These are phyloP conservation scores for Emergomyces africanus DNA, from an alignment of 2,329 filamentous ascomycete genomes.

Conservation along the genomic window DNA sequence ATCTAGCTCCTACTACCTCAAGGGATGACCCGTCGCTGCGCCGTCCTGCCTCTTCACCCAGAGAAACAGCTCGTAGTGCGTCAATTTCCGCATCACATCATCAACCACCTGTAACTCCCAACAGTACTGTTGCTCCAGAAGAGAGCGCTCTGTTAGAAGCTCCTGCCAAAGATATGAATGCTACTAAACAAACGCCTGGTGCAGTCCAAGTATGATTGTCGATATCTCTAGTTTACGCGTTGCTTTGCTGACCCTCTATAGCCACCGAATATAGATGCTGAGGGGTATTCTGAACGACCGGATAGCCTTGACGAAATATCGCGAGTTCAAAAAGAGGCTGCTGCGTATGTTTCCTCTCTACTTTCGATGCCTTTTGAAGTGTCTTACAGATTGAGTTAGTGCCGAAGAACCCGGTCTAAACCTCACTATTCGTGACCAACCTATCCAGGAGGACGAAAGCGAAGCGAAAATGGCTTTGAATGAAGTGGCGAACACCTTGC, in stretches of 20 bases:
- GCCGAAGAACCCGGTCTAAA: constrained; percentile 33
- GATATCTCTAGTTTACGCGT: neutral
- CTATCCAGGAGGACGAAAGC: constrained; percentile 37
- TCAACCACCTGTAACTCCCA: neutral
- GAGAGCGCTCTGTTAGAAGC: neutral
- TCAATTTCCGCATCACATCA: neutral
- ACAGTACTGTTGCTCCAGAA: neutral
- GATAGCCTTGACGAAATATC: constrained; percentile 33
- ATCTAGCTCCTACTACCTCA: constrained; percentile 14
- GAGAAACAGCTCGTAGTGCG: neutral
- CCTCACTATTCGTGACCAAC: constrained; percentile 36
- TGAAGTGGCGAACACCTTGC: constrained; percentile 37
- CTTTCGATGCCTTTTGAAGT: neutral
- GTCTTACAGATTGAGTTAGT: constrained; percentile 16
- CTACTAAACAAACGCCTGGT: neutral
- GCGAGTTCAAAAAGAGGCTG: constrained; percentile 32
- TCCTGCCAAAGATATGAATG: neutral
- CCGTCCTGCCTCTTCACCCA: constrained; percentile 6
- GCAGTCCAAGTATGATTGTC: neutral
- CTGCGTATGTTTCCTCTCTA: constrained; percentile 18
- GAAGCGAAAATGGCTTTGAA: constrained; percentile 37
- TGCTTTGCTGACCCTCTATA: neutral
- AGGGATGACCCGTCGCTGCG: constrained; percentile 6
- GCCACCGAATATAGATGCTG: constrained; percentile 25
- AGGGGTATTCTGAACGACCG: constrained; percentile 30